Percentiles rank a stretch among this genome's conserved stretches.
Conservation (phyloP, 441 rosid species). For the Gossypium davidsonii region DNA sequence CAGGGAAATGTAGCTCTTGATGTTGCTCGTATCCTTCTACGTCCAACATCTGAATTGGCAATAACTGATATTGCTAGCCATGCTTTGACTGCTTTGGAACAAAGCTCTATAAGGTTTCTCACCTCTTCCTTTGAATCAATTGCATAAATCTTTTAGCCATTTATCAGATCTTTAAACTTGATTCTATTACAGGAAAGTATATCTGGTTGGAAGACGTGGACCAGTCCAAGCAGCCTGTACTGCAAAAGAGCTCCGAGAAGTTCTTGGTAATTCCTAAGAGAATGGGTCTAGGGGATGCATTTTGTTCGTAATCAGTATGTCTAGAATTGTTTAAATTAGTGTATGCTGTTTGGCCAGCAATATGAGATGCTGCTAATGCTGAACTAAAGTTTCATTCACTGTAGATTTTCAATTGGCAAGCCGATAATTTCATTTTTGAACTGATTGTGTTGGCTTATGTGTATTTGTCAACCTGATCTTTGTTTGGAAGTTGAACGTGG, state of each 20-base stretch:
- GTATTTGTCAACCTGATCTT: background rate
- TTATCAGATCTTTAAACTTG: conserved; percentile 7
- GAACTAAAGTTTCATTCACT: conserved; percentile 1
- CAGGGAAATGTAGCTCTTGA: conserved; percentile 98
- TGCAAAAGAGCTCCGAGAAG: conserved; percentile 87
- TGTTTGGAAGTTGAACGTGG: background rate
- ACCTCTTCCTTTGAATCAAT: background rate
- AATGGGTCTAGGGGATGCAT: background rate
- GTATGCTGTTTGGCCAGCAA: background rate
- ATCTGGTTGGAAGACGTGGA: conserved; percentile 83
- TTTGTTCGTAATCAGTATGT: background rate
- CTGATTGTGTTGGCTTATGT: background rate
- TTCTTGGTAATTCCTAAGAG: conserved; percentile 50
- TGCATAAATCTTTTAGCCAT: conserved; percentile 11
- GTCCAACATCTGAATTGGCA: conserved; percentile 63
- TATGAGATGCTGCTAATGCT: background rate
- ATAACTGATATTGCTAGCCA: conserved; percentile 74
- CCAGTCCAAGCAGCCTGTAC: conserved; percentile 97
- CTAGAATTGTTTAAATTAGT: background rate
- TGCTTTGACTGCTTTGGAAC: conserved; percentile 66
- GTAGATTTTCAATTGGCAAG: background rate
- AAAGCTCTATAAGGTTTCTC: conserved; percentile 68
- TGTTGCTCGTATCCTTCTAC: conserved; percentile 78
- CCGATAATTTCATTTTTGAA: background rate
- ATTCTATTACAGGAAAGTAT: conserved; percentile 59